Conservation (phyloP, 176 grass and related monocot species). For the Aegilops bicornis region DNA sequence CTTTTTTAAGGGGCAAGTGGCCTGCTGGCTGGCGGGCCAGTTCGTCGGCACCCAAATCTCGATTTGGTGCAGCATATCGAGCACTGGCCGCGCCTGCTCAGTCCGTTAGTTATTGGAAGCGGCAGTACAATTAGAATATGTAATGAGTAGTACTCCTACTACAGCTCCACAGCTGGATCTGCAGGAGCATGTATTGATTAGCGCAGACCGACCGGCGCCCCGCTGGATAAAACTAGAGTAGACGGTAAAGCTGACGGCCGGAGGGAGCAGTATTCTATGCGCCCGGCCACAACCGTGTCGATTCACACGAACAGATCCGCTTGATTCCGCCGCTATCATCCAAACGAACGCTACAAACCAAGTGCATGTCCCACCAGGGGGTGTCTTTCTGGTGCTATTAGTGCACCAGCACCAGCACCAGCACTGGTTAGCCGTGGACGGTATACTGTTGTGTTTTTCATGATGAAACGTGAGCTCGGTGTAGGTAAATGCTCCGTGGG, state of each 20-base stretch:
- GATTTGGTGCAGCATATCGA: not conserved
- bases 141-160: too few species aligned
- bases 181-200: slow-evolving; percentile 15
- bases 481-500: too few species aligned
- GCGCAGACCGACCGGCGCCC: not conserved
- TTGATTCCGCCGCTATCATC: not conserved
- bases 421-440: too few species aligned
- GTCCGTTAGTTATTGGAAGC: not conserved
- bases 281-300: not conserved
- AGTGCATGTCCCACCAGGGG: not conserved
- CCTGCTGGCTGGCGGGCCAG: not conserved
- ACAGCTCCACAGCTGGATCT: not conserved
- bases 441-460: too few species aligned
- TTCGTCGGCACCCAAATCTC: not conserved
- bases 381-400: too few species aligned
- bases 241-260: not conserved
- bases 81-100: not conserved
- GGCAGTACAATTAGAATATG: slow-evolving; percentile 13
- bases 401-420: too few species aligned
- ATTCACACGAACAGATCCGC: not conserved
- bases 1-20: not conserved
- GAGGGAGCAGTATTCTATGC: not conserved
- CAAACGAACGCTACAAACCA: not conserved
- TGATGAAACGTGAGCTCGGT: too few species aligned
- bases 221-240: not conserved